Evolutionary conservation across 2,329 filamentous ascomycete species (phyloP), one percentile per base, ranked within the genome.

Genomic region (Stachybotrys chlorohalonatus): DNA sequence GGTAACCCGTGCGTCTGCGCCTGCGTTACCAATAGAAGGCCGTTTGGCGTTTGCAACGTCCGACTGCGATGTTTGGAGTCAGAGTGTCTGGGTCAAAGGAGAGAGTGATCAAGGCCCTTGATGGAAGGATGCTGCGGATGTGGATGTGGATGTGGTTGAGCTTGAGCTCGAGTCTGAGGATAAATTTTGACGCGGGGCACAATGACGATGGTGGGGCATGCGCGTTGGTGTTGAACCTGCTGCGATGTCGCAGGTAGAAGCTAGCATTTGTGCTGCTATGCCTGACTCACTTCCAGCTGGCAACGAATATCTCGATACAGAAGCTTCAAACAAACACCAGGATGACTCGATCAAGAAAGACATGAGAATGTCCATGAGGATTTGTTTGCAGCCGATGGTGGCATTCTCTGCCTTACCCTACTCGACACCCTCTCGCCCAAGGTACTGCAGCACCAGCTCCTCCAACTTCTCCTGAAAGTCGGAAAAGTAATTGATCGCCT

Each of bases 401-500:
- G 4, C 24, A 24, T 24, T 24, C 24, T n/a, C n/a, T n/a, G n/a
- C n/a, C n/a, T n/a, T n/a, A n/a, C n/a, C 24, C 24, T 24, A 24
- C 24, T 24, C 24, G 4, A 24, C 24, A 24, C 24, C 13, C 36
- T 42, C 13, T 5, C 36, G 9, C 36, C 5, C 13, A 9, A 42
- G 36, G 63, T 70, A 53, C 13, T 60, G 68, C 63, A 52, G 64
- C 54, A 63, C 71, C 62, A 71, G 15, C 13, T 62, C 68, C 59
- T 82, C 79, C 49, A 83, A 59, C 54, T 73, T 73, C 9, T 77
- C 71, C 63, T 83, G 80, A 65, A 79, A 78, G 53, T 80, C 76
- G 51, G 71, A 75, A 64, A 84, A 83, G 53, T 81, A 82, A 59
- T 81, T 80, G 51, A 84, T 76, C 8, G 81, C 81, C 67, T 80